Evolutionary conservation across 768 basidiomycete species (phyloP).

Genomic region (Boletales sp.): DNA sequence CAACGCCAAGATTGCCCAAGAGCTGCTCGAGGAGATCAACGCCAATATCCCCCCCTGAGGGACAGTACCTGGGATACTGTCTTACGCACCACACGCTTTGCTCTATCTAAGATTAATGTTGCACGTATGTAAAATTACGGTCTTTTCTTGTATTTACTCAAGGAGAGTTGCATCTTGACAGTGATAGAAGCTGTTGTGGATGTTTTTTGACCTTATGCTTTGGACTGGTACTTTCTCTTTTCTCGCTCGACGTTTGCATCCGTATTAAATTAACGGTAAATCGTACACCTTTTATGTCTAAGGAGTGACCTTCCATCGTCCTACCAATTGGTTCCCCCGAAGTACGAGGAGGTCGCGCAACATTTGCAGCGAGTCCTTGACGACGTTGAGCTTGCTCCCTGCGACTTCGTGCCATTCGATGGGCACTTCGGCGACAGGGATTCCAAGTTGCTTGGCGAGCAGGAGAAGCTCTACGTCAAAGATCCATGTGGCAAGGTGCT

Average conservation of each 20-base stretch:
- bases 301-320: constrained; percentile 60
- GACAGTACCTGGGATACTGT: constrained; percentile 6
- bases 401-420: constrained; percentile 93
- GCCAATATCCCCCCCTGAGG: constrained; percentile 38
- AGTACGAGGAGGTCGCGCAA: constrained; percentile 81
- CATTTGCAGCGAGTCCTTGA: constrained; percentile 87
- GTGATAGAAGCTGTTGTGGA: constrained; percentile 20
- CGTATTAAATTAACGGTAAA: constrained; percentile 25
- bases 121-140: constrained; percentile 29
- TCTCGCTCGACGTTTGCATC: constrained; percentile 8
- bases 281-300: constrained; percentile 21
- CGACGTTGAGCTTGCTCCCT: constrained; percentile 87
- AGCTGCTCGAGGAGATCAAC: constrained; percentile 55
- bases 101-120: constrained; percentile 34
- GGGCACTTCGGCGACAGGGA: constrained; percentile 83
- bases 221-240: constrained; percentile 4
- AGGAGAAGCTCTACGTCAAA: constrained; percentile 94
- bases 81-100: constrained; percentile 17
- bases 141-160: constrained; percentile 28
- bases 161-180: constrained; percentile 20
- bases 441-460: constrained; percentile 70
- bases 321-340: constrained; percentile 73
- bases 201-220: background rate
- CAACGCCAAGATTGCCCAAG: constrained; percentile 67
- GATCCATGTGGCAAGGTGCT: constrained; percentile 91